Base-by-base conservation (phyloP, 176 grass and related monocot genomes). In the Oryza punctata region DNA sequence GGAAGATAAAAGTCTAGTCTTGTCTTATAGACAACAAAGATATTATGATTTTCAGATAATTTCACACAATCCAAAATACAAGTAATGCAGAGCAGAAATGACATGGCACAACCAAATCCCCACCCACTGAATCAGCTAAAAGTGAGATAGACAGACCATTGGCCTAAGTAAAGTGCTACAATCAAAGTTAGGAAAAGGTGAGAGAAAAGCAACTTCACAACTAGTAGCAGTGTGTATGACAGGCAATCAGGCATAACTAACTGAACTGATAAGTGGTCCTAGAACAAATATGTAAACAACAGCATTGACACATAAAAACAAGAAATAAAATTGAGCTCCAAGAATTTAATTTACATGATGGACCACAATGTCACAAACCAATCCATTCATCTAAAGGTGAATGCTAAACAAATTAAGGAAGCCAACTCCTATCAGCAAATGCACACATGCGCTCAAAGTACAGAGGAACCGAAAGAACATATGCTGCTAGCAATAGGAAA, bases 361-460 rank as follows among this genome's bases (percentile, higher is more conserved):
- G 80, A 87, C 85, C 89, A 87, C 89, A 84, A 80, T 79, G 84
- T 68, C 25, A 84, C 54, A 26, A 84, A 91, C 64, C 54, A 75
- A 87, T 70, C 65, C 40, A 54, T 65, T 70, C 30, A 65, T 65
- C 25, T 11, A 84, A 80, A 88, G 41, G 46, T 70, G 40, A 87
- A 49, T 38, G 75, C 29, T 70, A 69, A 65, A 78, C 30, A 90
- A 84, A 70, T 32, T 63, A 57, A 69, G 73, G 73, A 87, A 90
- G 44, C 69, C 14, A 69, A 69, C 9, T 77, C 63, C 40, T 70
- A 68, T 70, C 29, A 69, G 41, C 68, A 80, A 79, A 90, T 75
- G 45, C 33, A 12, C 52, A 90, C 64, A 79, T 70, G 75, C 52
- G 63, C 29, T 78, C 80, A 70, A 86, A 87, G 89, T 84, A 87